Conservation (phyloP, 148 eudicot species). For the Polygonum aviculare region DNA sequence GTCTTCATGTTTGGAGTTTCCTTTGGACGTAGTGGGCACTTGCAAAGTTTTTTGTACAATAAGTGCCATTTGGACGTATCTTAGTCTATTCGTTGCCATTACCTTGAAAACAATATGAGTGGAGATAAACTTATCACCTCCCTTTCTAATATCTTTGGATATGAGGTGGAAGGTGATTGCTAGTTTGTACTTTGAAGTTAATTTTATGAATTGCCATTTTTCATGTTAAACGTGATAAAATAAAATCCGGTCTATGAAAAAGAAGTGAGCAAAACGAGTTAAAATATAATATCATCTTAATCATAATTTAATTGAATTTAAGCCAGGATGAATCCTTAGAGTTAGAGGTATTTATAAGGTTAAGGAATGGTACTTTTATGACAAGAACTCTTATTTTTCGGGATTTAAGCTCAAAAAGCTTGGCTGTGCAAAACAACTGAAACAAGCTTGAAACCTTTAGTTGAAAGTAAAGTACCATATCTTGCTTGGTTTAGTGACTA, state of each 20-base stretch:
- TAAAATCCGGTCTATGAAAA: no score
- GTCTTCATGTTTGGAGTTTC: conserved; percentile 24
- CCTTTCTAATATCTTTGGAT: not conserved
- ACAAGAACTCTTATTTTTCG: not conserved
- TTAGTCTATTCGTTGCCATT: not conserved
- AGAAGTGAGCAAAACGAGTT: no score
- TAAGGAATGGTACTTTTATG: not conserved
- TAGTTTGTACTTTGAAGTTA: not conserved
- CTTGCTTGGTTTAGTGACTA: not conserved
- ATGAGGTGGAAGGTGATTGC: not conserved
- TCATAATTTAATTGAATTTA: no score
- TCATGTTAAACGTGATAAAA: no score
- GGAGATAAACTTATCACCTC: not conserved
- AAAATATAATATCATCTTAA: no score
- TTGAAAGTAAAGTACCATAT: not conserved
- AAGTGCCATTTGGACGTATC: not conserved
- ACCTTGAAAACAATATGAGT: not conserved
- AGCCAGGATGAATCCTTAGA: no score
- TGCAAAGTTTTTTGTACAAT: not conserved
- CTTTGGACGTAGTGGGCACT: conserved; percentile 7
- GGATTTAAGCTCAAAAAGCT: no score
- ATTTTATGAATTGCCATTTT: not conserved
- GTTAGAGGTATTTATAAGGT: no score
- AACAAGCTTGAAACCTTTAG: not conserved
- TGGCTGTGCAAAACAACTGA: not conserved